A percentile compares a stretch with the other conserved stretches of the same genome.
Evolutionary conservation across 768 basidiomycete species (phyloP).

Genomic region (Strobilomyces confusus): DNA sequence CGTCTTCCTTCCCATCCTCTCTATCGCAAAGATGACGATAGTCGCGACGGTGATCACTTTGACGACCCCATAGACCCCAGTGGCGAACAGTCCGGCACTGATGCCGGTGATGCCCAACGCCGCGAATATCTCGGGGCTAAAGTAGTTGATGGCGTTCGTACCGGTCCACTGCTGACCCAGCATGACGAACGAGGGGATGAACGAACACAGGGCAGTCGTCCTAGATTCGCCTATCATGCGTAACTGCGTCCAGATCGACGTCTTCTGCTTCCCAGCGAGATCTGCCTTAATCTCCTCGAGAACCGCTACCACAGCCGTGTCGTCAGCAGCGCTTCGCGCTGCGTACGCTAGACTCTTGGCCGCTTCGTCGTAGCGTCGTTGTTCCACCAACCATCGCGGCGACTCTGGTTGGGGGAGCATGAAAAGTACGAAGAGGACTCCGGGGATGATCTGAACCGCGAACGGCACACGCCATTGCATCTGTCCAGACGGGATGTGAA

Average conservation of each 20-base stretch:
- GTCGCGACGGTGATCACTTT: conserved; percentile 41
- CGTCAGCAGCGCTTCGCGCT: conserved; percentile 29
- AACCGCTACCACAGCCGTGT: conserved; percentile 33
- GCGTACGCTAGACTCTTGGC: conserved; percentile 37
- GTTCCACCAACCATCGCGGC: conserved; percentile 54
- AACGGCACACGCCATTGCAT: conserved; percentile 54
- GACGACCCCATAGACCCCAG: conserved; percentile 39
- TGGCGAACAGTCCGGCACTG: conserved; percentile 44
- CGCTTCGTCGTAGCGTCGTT: conserved; percentile 40
- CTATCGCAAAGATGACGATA: conserved; percentile 44
- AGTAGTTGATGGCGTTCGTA: conserved; percentile 55
- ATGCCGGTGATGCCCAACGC: conserved; percentile 44
- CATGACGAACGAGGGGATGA: conserved; percentile 46
- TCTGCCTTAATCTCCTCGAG: conserved; percentile 48
- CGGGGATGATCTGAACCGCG: conserved; percentile 49
- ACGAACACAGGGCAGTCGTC: conserved; percentile 39
- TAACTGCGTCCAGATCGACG: conserved; percentile 35
- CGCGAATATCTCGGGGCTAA: conserved; percentile 48
- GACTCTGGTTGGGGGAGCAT: conserved; percentile 54
- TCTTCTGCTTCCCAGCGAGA: conserved; percentile 38
- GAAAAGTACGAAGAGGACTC: conserved; percentile 41
- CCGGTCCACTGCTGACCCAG: conserved; percentile 50
- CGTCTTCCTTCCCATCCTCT: conserved; percentile 44
- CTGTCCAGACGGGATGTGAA: conserved; percentile 35
- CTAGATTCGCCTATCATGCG: conserved; percentile 42